Conservation (phyloP, 257 asterid species). For the Solanum piurae region DNA sequence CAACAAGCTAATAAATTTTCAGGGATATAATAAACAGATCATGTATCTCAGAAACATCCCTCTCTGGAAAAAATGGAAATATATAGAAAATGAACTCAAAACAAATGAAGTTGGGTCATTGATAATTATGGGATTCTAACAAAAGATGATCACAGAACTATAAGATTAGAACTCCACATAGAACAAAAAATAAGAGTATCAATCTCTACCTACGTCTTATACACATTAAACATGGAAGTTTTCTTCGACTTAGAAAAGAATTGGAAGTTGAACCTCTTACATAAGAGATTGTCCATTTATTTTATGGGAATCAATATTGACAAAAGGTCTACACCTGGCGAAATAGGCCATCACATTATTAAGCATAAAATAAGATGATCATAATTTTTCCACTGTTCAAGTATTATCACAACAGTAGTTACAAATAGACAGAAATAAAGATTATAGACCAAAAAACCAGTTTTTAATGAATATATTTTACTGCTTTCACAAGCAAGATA, state of each 20-base stretch:
- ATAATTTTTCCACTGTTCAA: neutral
- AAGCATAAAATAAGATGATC: neutral
- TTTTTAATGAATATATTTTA: neutral
- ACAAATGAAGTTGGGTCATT: neutral
- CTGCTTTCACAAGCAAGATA: neutral
- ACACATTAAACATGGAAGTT: neutral
- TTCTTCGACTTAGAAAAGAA: neutral
- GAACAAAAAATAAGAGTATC: neutral
- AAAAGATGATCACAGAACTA: neutral
- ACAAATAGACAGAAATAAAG: neutral
- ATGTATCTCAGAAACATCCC: conserved; percentile 1
- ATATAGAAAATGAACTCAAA: neutral
- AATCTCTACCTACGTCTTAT: neutral
- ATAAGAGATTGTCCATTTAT: neutral
- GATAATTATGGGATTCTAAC: neutral
- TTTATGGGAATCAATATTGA: neutral
- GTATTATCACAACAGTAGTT: neutral
- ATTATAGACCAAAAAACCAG: neutral
- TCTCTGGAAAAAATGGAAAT: neutral
- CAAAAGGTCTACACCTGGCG: neutral
- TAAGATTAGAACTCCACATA: neutral
- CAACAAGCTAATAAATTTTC: conserved; percentile 4
- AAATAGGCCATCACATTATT: neutral
- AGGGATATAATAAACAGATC: neutral
- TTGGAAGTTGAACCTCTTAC: neutral